These are phyloP conservation scores for Cystobasidiopsis lactophilus DNA, from an alignment of 768 basidiomycete species.

Conservation along the genomic window DNA sequence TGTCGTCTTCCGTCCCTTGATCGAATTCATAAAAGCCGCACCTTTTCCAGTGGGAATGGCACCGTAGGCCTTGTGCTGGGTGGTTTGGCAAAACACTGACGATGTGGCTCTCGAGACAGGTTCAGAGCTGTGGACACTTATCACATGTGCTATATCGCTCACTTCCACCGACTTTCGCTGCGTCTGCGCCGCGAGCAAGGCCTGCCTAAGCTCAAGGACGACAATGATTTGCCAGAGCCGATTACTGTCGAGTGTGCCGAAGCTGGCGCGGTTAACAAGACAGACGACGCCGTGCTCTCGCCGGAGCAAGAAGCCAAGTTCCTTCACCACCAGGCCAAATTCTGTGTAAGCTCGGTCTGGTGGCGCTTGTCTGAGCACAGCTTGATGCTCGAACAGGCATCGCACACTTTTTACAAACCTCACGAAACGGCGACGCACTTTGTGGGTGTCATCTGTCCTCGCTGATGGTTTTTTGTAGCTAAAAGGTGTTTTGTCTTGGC, in stretches of 20 bases:
- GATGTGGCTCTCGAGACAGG: too few species aligned
- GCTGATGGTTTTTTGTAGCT: too few species aligned
- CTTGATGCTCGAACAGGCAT: too few species aligned
- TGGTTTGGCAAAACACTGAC: too few species aligned
- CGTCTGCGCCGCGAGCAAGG: conserved; percentile 8
- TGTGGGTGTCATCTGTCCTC: too few species aligned
- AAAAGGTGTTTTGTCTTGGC: too few species aligned
- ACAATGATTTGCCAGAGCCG: conserved; percentile 11
- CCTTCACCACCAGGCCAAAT: conserved; percentile 9
- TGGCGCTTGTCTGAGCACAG: too few species aligned
- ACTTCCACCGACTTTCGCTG: conserved; percentile 10
- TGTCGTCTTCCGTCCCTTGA: too few species aligned
- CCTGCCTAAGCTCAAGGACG: conserved; percentile 5
- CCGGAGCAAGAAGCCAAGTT: conserved; percentile 10
- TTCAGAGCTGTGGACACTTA: conserved; percentile 9
- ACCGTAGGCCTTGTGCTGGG: too few species aligned
- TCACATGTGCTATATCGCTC: conserved; percentile 10
- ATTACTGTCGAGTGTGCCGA: neutral
- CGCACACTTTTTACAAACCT: conserved; percentile 12
- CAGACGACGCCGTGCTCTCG: conserved; percentile 7
- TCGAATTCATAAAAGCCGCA: too few species aligned
- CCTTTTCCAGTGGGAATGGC: too few species aligned
- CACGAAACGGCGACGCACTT: conserved; percentile 12
- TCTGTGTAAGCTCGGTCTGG: too few species aligned
- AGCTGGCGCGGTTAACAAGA: neutral